These are phyloP conservation scores for Erodium moschatum DNA, from an alignment of 441 rosid genomes.

Conservation along the genomic window DNA sequence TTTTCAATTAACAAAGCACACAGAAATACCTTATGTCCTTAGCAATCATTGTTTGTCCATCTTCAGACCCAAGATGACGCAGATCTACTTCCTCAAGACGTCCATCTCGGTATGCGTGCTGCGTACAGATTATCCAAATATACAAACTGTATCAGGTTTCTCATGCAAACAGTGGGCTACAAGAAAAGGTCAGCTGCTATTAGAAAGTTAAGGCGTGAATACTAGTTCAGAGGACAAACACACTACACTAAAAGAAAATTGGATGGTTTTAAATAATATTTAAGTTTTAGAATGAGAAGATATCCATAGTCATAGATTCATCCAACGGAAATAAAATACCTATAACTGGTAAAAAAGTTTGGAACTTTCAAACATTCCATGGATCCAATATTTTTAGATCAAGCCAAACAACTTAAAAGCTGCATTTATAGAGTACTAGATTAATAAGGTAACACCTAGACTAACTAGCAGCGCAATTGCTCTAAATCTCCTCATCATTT, in stretches of 20 bases:
- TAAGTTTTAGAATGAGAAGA: not conserved
- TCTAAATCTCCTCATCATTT: not conserved
- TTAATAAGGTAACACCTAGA: not conserved
- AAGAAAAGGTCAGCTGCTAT: not conserved
- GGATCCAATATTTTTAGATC: not conserved
- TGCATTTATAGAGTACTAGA: not conserved
- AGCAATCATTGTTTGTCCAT: conserved; percentile 9
- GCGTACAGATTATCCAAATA: not conserved
- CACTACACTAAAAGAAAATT: too few relatives aligned
- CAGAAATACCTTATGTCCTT: not conserved
- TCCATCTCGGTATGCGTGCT: conserved; percentile 9
- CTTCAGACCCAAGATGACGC: conserved; percentile 10
- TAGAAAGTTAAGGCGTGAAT: not conserved
- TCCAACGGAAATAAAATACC: not conserved
- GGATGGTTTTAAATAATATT: not conserved
- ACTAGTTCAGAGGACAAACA: not conserved
- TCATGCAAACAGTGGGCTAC: not conserved
- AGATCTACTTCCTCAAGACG: conserved; percentile 11
- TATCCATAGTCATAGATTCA: not conserved
- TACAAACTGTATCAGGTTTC: conserved; percentile 2
- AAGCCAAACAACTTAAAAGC: not conserved
- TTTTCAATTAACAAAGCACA: not conserved
- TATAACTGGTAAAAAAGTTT: not conserved
- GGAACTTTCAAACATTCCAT: not conserved
- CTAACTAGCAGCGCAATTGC: not conserved